phyloP scores from a whole-genome alignment of 2,329 filamentous ascomycete species.

The Aspergillus sojae region DNA sequence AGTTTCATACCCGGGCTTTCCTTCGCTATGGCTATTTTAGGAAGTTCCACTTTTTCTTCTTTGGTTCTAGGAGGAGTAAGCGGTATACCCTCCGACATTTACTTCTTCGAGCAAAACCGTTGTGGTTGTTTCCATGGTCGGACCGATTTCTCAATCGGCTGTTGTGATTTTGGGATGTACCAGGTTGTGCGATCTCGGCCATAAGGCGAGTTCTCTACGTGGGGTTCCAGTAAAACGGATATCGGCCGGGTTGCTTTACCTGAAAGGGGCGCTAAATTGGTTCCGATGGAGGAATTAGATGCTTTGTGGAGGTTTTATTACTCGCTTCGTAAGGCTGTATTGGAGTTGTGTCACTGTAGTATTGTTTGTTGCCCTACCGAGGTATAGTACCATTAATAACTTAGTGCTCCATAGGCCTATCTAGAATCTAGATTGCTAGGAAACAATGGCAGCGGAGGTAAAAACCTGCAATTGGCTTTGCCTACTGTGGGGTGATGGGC shows the following conservation, averaged over 20 bases:
- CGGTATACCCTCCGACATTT: neutral
- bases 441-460: neutral
- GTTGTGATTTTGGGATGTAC: neutral
- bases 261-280: neutral
- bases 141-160: slow-evolving; percentile 6
- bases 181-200: neutral
- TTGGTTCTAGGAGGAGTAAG: neutral
- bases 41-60: neutral
- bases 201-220: neutral
- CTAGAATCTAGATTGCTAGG: neutral
- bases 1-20: neutral
- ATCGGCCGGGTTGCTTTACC: neutral
- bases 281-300: neutral
- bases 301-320: neutral
- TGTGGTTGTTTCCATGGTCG: slow-evolving; percentile 6
- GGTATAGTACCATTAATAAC: neutral
- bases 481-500: neutral
- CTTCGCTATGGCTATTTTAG: slow-evolving; percentile 1
- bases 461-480: neutral
- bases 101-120: neutral
- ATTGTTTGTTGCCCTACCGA: neutral
- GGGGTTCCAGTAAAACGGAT: neutral
- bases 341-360: neutral
- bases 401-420: neutral
- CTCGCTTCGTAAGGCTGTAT: neutral